Base-by-base conservation (phyloP, 352 stramenopile genomes). In the Globisporangium takayamanum region DNA sequence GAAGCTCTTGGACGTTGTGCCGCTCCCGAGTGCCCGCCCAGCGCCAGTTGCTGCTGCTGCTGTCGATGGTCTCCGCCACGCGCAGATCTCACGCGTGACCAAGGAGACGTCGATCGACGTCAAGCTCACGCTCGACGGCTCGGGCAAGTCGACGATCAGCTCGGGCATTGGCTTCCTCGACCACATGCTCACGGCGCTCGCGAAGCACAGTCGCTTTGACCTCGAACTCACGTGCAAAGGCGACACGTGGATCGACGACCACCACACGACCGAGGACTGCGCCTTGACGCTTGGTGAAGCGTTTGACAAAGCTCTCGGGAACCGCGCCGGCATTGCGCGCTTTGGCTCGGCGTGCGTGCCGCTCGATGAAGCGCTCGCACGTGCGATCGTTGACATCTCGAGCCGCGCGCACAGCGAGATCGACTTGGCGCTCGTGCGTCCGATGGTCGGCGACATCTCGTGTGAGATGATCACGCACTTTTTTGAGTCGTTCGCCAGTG, bases 381-480 rank as follows among this genome's bases (percentile, higher is more conserved):
- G 94, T 45, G 95, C 93, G 5, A 91, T 97, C 18, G 90, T 98
- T 58, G 95, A 98, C 76, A 93, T 98, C 28, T 97, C 86, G 53
- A 98, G 96, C 71, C 89, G 93, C 53, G 89, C 92, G 20, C 95
- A 92, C 69, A 88, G 93, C 60, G 87, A 88, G 47, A 84, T 97
- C 50, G 79, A 97, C 64, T 68, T 98, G 49, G 72, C 92, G 50
- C 69, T 97, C 42, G 67, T 81, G 50, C 79, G 87, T 22, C 85
- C 94, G 52, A 97, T 69, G 60, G 84, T 96, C 33, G 80, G 85
- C 60, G 76, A 90, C 60, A 60, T 98, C 47, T 94, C 86, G 60
- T 94, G 83, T 55, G 94, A 98, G 74, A 98, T 98, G 95, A 82
- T 98, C 50, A 88, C 92, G 60, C 95, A 98, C 72, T 93, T 96